A percentile compares a stretch with the other conserved stretches of the same genome.
phyloP scores from a whole-genome alignment of 1,284 basidiomycete species.

The Apiotrichum gracile region DNA sequence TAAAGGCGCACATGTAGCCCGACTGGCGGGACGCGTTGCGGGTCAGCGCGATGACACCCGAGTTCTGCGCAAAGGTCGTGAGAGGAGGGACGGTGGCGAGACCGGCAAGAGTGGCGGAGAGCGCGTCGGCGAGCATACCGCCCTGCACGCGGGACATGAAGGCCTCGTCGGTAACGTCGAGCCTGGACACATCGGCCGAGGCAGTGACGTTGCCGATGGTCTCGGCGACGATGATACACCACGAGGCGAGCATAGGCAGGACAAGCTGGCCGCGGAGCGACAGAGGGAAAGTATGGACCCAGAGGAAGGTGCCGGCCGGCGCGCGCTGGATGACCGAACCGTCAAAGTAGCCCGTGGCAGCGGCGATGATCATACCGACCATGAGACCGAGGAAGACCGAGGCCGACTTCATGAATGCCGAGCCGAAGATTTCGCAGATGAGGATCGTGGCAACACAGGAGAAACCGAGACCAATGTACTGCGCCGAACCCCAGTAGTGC shows the following conservation, averaged over 20 bases:
- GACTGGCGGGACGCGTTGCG: slow-evolving; percentile 29
- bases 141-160: slow-evolving; percentile 32
- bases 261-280: slow-evolving; percentile 27
- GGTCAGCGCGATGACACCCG: slow-evolving; percentile 34
- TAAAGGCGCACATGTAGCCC: slow-evolving; percentile 30
- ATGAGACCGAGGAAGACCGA: slow-evolving; percentile 33
- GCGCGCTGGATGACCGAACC: slow-evolving; percentile 18
- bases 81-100: slow-evolving; percentile 31
- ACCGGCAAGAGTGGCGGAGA: slow-evolving; percentile 27
- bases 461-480: slow-evolving; percentile 31
- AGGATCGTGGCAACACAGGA: slow-evolving; percentile 19
- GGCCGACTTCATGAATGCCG: slow-evolving; percentile 33
- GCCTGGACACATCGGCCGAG: slow-evolving; percentile 23
- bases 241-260: slow-evolving; percentile 30
- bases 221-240: slow-evolving; percentile 32
- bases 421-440: slow-evolving; percentile 32
- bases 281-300: slow-evolving; percentile 26
- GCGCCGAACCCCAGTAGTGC: slow-evolving; percentile 25
- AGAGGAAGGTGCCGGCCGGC: slow-evolving; percentile 29
- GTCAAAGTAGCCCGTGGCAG: slow-evolving; percentile 31
- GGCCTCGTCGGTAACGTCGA: slow-evolving; percentile 19
- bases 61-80: slow-evolving; percentile 36
- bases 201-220: slow-evolving; percentile 32
- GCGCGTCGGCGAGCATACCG: slow-evolving; percentile 31
- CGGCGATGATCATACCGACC: slow-evolving; percentile 29